phyloP scores from a whole-genome alignment of 345 rosid species.

The Jatropha curcas region DNA sequence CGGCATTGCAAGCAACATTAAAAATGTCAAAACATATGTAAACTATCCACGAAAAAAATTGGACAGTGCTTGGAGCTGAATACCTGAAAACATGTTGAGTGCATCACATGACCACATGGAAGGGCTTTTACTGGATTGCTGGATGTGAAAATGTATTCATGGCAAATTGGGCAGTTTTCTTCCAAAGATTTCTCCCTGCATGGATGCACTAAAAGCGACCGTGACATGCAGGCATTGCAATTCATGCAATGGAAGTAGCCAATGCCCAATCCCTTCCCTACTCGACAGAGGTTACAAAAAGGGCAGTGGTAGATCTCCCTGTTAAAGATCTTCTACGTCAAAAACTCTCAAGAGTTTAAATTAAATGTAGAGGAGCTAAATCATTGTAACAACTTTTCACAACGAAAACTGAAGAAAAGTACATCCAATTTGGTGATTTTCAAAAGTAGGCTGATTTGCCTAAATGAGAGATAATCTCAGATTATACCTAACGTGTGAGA shows the following conservation, averaged over 20 bases:
- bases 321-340: constrained; percentile 25
- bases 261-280: constrained; percentile 82
- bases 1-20: constrained; percentile 29
- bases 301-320: constrained; percentile 95
- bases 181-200: constrained; percentile 73
- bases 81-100: constrained; percentile 83
- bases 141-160: constrained; percentile 73
- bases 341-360: constrained; percentile 7
- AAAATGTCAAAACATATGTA: neutral
- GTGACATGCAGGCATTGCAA: constrained; percentile 85
- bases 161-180: constrained; percentile 87
- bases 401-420: neutral
- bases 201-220: constrained; percentile 47
- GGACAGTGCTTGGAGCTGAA: constrained; percentile 10
- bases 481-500: neutral
- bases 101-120: constrained; percentile 90
- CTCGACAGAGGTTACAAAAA: constrained; percentile 77
- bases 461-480: neutral
- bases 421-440: neutral
- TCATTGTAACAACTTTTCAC: neutral
- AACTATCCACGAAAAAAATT: neutral
- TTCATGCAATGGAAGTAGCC: constrained; percentile 89
- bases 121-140: constrained; percentile 65
- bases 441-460: neutral
- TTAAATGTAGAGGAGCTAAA: neutral